Base-by-base conservation (phyloP, 805 yeast species). In the Brettanomyces anomalus region DNA sequence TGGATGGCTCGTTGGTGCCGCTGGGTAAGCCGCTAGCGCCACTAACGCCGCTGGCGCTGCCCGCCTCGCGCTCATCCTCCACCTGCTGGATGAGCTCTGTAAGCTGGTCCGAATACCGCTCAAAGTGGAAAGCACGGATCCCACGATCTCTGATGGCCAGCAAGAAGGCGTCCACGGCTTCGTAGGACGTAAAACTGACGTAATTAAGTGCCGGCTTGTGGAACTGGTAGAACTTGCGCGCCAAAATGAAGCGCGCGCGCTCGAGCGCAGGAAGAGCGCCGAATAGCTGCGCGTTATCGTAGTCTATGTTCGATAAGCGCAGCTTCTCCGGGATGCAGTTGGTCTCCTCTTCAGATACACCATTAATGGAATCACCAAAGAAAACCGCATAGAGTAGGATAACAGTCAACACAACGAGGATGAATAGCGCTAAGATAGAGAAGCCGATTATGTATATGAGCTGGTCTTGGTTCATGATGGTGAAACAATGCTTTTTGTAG, bases 71-170 rank as follows among this genome's bases (percentile, higher is more conserved):
- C 36, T 52, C 53, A 34, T 54, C 52, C 39, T 44, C 45, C 13
- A 49, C 39, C 15, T 44, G 37, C 20, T 49, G 51, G 18, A 54
- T 46, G 33, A 61, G 28, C 8, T 51, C 56, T 2, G 49, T 43
- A 8, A 61, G 44, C 37, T 61, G 66, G 33, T 62, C 64, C 32
- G 50, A 47, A 43, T 57, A 64, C 18, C 52, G 53, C 16, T 53
- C 57, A 40, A 64, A 63, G 37, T 56, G 55, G 45, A 61, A 64
- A 10, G 58, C 49, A 31, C 47, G 49, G 26, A 64, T 61, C 7
- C 68, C 68, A 31, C 68, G 43, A 42, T 64, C 67, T 37, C 66
- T 48, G 5, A 63, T 60, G 37, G 58, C 46, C 33, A 64, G 43
- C 39, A 50, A 53, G 4, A 57, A 53, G 13, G 62, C 51, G 42